Conservation (phyloP, 108 stramenopile genomes). For the Phaeodactylum tricornutum region DNA sequence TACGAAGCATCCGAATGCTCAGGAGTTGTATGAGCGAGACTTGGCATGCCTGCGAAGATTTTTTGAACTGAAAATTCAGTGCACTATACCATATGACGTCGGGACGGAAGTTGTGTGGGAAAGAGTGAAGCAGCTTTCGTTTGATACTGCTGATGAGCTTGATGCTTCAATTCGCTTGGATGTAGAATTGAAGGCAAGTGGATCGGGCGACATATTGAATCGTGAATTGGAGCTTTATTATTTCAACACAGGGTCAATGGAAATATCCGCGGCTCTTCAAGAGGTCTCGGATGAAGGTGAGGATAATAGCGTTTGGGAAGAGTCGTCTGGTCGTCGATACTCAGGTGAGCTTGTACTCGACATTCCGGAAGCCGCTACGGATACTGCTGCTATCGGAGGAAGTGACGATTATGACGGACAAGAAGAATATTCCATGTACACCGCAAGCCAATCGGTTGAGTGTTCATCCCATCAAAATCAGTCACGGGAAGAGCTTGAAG, state of each 20-base stretch:
- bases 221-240: slow-evolving; percentile 70
- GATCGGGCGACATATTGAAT: slow-evolving; percentile 54
- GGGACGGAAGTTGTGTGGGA: slow-evolving; percentile 2
- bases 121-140: neutral
- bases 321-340: too few species aligned
- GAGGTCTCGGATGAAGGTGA: slow-evolving; percentile 14
- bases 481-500: slow-evolving; percentile 41
- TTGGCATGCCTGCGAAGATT: slow-evolving; percentile 72
- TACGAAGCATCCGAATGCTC: slow-evolving; percentile 94
- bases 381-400: neutral
- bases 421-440: slow-evolving; percentile 3
- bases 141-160: slow-evolving; percentile 4
- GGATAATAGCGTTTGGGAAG: slow-evolving; percentile 19
- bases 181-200: slow-evolving; percentile 65
- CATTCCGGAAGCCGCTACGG: slow-evolving; percentile 29
- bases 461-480: neutral
- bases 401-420: neutral
- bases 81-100: slow-evolving; percentile 51
- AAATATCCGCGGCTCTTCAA: slow-evolving; percentile 11
- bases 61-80: slow-evolving; percentile 81
- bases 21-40: slow-evolving; percentile 91
- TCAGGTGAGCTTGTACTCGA: too few species aligned
- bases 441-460: neutral
- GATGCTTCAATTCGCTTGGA: slow-evolving; percentile 68
- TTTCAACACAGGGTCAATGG: slow-evolving; percentile 28